These are phyloP conservation scores for Aspergillus ostianus DNA, from an alignment of 495 filamentous ascomycete genomes.

Conservation along the genomic window DNA sequence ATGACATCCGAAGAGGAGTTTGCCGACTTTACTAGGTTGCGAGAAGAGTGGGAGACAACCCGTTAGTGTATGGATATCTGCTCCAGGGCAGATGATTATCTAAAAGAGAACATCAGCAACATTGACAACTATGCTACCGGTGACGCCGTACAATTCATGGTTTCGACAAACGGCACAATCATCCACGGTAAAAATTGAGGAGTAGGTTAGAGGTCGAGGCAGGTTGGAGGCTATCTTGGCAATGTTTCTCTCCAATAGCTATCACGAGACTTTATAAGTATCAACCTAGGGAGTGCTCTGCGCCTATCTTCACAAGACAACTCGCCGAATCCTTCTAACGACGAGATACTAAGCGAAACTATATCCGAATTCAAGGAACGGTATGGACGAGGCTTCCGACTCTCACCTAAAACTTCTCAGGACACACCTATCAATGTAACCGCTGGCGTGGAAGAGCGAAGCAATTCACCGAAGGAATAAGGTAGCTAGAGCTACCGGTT, in stretches of 20 bases:
- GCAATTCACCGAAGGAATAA: no score
- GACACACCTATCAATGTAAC: no score
- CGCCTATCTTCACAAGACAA: slow-evolving; percentile 16
- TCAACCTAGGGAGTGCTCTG: slow-evolving; percentile 16
- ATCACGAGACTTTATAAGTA: slow-evolving; percentile 35
- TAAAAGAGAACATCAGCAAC: slow-evolving; percentile 33
- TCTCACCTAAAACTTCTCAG: slow-evolving; percentile 15
- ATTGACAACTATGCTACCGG: slow-evolving; percentile 40
- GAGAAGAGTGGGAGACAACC: slow-evolving; percentile 38
- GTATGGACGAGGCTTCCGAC: slow-evolving; percentile 35
- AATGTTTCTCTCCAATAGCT: slow-evolving; percentile 37
- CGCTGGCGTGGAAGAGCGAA: no score
- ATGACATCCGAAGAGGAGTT: slow-evolving; percentile 30
- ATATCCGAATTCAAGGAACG: slow-evolving; percentile 30
- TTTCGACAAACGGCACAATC: slow-evolving; percentile 37
- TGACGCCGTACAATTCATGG: slow-evolving; percentile 41
- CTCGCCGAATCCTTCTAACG: slow-evolving; percentile 5
- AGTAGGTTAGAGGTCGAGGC: slow-evolving; percentile 39
- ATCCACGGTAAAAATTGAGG: slow-evolving; percentile 38
- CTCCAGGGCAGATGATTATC: slow-evolving; percentile 30
- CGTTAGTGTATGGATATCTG: slow-evolving; percentile 39
- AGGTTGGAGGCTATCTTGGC: slow-evolving; percentile 41
- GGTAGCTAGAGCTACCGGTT: no score
- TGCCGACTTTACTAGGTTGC: slow-evolving; percentile 33
- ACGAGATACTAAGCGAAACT: slow-evolving; percentile 12